A percentile compares a stretch with the other conserved stretches of the same genome.
These are phyloP conservation scores for Phialophora verrucosa DNA, from an alignment of 2,329 filamentous ascomycete species.

Conservation along the genomic window DNA sequence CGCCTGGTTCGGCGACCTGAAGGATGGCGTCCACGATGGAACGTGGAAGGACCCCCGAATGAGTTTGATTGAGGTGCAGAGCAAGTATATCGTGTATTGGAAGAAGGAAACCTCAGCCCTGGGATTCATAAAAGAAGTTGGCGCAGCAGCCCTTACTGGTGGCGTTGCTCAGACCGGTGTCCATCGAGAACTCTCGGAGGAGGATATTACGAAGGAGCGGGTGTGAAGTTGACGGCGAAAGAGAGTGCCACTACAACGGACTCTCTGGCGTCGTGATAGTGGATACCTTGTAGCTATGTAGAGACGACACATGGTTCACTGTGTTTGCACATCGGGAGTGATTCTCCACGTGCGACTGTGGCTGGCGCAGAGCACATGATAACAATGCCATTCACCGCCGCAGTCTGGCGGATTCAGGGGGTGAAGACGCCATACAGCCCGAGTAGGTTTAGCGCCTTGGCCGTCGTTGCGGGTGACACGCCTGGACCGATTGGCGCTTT, in stretches of 20 bases:
- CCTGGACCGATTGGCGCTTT: background rate
- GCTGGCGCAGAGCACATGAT: conserved; percentile 20
- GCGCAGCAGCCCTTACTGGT: conserved; percentile 46
- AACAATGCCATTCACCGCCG: conserved; percentile 3
- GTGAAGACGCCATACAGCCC: background rate
- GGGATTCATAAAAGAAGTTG: conserved; percentile 50
- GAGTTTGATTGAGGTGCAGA: conserved; percentile 51
- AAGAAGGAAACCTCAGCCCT: conserved; percentile 44
- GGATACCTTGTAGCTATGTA: background rate
- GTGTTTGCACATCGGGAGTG: background rate
- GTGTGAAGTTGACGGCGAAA: conserved; percentile 7
- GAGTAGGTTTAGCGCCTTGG: conserved; percentile 19
- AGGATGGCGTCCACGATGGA: conserved; percentile 56
- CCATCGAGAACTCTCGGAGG: conserved; percentile 36
- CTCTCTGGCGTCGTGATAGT: background rate
- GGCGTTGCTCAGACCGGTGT: conserved; percentile 49
- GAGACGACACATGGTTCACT: background rate
- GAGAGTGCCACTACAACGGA: background rate
- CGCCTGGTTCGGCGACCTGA: conserved; percentile 59
- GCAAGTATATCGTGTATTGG: conserved; percentile 49
- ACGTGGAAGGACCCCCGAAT: conserved; percentile 56
- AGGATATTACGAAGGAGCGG: conserved; percentile 40
- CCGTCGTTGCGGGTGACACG: conserved; percentile 1
- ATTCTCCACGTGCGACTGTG: conserved; percentile 19
- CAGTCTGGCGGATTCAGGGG: background rate